Evolutionary conservation across 176 grass and related monocot genomes (phyloP).

Genomic region (Typha latifolia): DNA sequence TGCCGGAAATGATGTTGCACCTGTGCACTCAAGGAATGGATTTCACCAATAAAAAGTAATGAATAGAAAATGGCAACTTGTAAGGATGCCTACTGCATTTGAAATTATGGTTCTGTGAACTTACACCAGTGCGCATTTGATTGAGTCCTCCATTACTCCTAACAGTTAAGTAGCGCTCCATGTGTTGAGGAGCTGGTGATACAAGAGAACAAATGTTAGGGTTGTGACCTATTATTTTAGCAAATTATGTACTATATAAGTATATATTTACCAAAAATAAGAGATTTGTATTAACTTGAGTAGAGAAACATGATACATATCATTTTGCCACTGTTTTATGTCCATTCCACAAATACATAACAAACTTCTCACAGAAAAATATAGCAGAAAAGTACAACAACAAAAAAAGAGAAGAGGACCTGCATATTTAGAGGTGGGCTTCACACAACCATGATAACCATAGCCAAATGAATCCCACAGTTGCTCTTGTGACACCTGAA

Average conservation of each 20-base stretch:
- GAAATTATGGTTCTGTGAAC: constrained; percentile 13
- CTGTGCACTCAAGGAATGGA: too few relatives aligned
- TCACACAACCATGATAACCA: constrained; percentile 61
- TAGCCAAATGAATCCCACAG: constrained; percentile 62
- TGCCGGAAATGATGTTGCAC: too few relatives aligned
- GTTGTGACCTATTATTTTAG: constrained; percentile 1
- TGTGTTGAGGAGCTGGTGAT: constrained; percentile 40
- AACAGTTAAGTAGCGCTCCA: constrained; percentile 60
- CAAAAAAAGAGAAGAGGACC: constrained; percentile 39
- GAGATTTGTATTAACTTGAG: not conserved
- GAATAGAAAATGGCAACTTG: not conserved
- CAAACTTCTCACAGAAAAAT: not conserved
- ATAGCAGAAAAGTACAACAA: not conserved
- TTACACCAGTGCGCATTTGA: constrained; percentile 99
- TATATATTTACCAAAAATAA: constrained; percentile 10
- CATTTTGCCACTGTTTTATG: not conserved
- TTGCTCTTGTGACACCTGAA: constrained; percentile 42
- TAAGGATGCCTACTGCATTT: not conserved
- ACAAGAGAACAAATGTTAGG: constrained; percentile 2
- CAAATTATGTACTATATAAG: not conserved
- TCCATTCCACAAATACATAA: constrained; percentile 1
- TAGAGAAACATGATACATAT: not conserved
- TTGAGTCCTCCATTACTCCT: constrained; percentile 96
- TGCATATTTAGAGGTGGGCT: constrained; percentile 61
- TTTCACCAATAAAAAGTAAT: too few relatives aligned